Conservation (phyloP, 73 alveolate genomes). For the Tetrahymena elliotti region DNA sequence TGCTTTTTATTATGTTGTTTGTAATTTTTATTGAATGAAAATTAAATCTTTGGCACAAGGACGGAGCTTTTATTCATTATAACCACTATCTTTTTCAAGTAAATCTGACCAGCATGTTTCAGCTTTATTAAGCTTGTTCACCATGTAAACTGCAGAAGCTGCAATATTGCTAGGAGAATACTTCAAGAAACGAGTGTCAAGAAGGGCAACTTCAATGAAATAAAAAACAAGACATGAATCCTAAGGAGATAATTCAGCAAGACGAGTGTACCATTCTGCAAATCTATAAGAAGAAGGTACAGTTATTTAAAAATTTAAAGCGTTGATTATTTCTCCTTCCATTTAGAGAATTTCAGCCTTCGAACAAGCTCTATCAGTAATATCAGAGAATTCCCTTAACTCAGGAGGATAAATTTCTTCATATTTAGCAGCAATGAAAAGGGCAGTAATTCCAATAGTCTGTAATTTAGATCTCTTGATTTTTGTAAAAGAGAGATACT, state of each 20-base stretch:
- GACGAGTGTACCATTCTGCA: constrained; percentile 49
- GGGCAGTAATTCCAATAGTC: constrained; percentile 64
- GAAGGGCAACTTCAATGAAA: constrained; percentile 50
- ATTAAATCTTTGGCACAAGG: constrained; percentile 50
- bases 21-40: not conserved
- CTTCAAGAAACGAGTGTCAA: constrained; percentile 49
- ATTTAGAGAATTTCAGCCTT: constrained; percentile 53
- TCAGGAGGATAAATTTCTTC: constrained; percentile 75
- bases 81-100: constrained; percentile 32
- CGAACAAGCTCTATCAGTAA: constrained; percentile 63
- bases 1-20: not conserved
- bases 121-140: constrained; percentile 6
- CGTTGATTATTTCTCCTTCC: constrained; percentile 59
- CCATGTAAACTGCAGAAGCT: constrained; percentile 24
- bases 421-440: constrained; percentile 69
- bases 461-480: constrained; percentile 52
- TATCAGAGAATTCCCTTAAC: constrained; percentile 57
- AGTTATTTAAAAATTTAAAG: constrained; percentile 52
- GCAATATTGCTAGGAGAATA: constrained; percentile 54
- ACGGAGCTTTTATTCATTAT: constrained; percentile 32
- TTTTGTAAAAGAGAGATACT: constrained; percentile 46
- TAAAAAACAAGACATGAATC: constrained; percentile 55
- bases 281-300: constrained; percentile 62
- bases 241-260: constrained; percentile 48
- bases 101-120: constrained; percentile 12